phyloP scores from a whole-genome alignment of 257 asterid genomes.

The Ilex asprella region DNA sequence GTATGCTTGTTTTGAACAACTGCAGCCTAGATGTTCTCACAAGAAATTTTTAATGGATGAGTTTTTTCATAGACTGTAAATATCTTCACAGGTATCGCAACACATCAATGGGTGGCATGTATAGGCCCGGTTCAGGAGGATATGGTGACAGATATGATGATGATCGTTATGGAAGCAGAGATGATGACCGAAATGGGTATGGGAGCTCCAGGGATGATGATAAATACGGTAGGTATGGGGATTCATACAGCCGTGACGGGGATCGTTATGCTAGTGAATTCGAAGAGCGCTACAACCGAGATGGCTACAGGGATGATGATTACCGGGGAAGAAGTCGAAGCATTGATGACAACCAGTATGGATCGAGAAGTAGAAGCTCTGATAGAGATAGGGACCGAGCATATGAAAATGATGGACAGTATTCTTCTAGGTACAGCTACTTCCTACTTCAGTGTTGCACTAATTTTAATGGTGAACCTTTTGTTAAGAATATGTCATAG shows the following conservation, averaged over 20 bases:
- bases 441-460: slow-evolving; percentile 6
- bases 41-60: slow-evolving; percentile 1
- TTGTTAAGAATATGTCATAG: no score
- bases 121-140: slow-evolving; percentile 74
- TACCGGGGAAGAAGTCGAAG: slow-evolving; percentile 57
- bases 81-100: slow-evolving; percentile 51
- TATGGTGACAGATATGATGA: slow-evolving; percentile 71
- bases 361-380: slow-evolving; percentile 81
- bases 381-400: slow-evolving; percentile 51
- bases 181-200: slow-evolving; percentile 72
- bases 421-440: slow-evolving; percentile 63
- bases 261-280: slow-evolving; percentile 58
- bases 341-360: slow-evolving; percentile 51
- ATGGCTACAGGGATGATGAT: slow-evolving; percentile 67
- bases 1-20: no score
- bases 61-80: not conserved
- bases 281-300: slow-evolving; percentile 60
- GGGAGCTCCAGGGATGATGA: slow-evolving; percentile 73
- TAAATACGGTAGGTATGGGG: slow-evolving; percentile 61
- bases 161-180: slow-evolving; percentile 70
- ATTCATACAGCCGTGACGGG: slow-evolving; percentile 62
- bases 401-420: slow-evolving; percentile 78
- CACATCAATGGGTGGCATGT: slow-evolving; percentile 54
- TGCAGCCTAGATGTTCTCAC: no score
- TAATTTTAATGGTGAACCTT: not conserved